phyloP scores from a whole-genome alignment of 768 basidiomycete genomes.

The Tulasnella sp. region DNA sequence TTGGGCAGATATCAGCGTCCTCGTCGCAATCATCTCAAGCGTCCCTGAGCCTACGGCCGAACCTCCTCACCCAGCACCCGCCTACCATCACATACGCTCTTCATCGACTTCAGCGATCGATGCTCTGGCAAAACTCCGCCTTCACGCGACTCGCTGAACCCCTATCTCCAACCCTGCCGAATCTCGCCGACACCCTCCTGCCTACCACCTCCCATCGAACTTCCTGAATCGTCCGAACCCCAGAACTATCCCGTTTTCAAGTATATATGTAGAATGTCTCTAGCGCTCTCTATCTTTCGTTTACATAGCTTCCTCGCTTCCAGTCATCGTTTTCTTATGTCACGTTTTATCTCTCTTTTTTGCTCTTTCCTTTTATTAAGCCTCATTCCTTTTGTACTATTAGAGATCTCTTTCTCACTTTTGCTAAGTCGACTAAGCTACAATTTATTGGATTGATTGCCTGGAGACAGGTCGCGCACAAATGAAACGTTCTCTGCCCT shows the following conservation, averaged over 20 bases:
- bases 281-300: neutral
- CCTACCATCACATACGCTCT: neutral
- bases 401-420: neutral
- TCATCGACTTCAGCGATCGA: neutral
- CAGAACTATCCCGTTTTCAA: neutral
- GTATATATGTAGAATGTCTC: neutral
- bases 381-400: neutral
- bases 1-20: conserved; percentile 30
- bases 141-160: neutral
- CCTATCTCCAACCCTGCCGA: neutral
- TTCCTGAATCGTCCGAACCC: neutral
- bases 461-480: neutral
- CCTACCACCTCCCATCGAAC: neutral
- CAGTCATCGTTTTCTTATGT: neutral
- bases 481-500: neutral
- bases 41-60: neutral
- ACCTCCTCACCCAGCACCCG: neutral
- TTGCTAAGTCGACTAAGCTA: neutral
- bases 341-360: neutral
- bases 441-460: neutral
- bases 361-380: neutral
- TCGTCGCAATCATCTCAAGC: conserved; percentile 31
- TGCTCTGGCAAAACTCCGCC: neutral
- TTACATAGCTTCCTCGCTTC: neutral
- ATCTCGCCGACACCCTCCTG: neutral